Evolutionary conservation across 1,139 yeast species (phyloP).

Genomic region (Saccharomyces hybrid): DNA sequence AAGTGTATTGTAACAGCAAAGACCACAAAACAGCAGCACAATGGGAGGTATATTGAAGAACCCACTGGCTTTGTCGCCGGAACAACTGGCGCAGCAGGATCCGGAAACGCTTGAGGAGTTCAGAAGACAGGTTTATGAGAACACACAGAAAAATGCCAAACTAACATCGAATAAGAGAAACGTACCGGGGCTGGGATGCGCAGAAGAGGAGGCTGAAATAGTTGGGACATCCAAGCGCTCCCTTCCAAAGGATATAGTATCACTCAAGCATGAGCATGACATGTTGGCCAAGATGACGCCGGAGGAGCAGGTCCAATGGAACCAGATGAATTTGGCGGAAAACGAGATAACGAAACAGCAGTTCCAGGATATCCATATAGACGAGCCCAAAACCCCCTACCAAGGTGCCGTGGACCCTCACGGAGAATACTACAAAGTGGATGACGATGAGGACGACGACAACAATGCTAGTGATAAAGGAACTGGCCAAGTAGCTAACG

Average conservation of each 20-base stretch:
- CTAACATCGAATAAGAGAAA: constrained; percentile 18
- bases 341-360: constrained; percentile 43
- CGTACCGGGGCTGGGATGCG: constrained; percentile 2
- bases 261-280: constrained; percentile 23
- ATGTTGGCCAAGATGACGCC: constrained; percentile 9
- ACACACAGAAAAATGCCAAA: constrained; percentile 41
- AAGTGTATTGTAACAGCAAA: not conserved
- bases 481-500: constrained; percentile 51
- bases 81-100: constrained; percentile 15
- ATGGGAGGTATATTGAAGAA: constrained; percentile 39
- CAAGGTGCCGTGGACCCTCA: constrained; percentile 87
- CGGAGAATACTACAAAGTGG: constrained; percentile 74
- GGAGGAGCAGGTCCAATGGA: constrained; percentile 55
- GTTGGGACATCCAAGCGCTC: constrained; percentile 8
- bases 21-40: not conserved
- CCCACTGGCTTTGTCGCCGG: constrained; percentile 21
- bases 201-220: constrained; percentile 4
- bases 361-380: constrained; percentile 45
- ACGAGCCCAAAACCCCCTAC: constrained; percentile 96
- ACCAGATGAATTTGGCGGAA: constrained; percentile 54
- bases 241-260: constrained; percentile 27
- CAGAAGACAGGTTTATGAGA: constrained; percentile 41
- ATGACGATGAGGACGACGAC: constrained; percentile 56
- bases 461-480: constrained; percentile 30
- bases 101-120: constrained; percentile 39